Evolutionary conservation across 345 rosid species (phyloP).

Genomic region (Turnera subulata): DNA sequence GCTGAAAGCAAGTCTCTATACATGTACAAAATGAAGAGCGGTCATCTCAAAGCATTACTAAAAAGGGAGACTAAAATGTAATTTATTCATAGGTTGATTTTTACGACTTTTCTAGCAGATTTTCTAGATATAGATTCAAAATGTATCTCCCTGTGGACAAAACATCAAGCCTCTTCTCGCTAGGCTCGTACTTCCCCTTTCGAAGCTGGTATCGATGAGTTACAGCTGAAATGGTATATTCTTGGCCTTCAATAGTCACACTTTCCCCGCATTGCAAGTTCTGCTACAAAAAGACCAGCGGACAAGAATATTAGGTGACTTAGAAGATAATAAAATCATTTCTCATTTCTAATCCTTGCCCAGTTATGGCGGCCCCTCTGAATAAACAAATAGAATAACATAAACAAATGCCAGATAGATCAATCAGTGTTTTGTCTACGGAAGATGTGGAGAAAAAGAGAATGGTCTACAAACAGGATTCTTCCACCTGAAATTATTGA

Average conservation of each 20-base stretch:
- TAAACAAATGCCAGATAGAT: slow-evolving; percentile 11
- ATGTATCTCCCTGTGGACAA: slow-evolving; percentile 75
- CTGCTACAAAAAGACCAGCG: slow-evolving; percentile 36
- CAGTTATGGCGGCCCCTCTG: background rate
- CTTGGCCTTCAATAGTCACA: slow-evolving; percentile 80
- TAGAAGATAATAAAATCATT: background rate
- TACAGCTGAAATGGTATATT: slow-evolving; percentile 72
- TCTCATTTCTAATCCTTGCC: background rate
- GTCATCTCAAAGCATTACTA: too few species aligned
- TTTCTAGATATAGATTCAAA: slow-evolving; percentile 69
- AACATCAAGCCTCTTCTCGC: slow-evolving; percentile 89
- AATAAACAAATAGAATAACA: slow-evolving; percentile 13
- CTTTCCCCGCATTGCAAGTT: slow-evolving; percentile 86
- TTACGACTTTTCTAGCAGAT: slow-evolving; percentile 66
- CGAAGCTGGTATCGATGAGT: slow-evolving; percentile 88
- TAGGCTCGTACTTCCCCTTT: slow-evolving; percentile 81
- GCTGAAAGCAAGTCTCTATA: too few species aligned
- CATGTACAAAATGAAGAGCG: too few species aligned
- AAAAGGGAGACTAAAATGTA: too few species aligned
- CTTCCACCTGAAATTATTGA: too few species aligned
- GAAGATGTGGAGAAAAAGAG: background rate
- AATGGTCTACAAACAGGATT: background rate
- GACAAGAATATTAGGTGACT: background rate
- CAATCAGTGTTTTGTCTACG: slow-evolving; percentile 6
- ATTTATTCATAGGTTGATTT: too few species aligned